Conservation (phyloP, 805 yeast genomes). For the Millerozyma miso region DNA sequence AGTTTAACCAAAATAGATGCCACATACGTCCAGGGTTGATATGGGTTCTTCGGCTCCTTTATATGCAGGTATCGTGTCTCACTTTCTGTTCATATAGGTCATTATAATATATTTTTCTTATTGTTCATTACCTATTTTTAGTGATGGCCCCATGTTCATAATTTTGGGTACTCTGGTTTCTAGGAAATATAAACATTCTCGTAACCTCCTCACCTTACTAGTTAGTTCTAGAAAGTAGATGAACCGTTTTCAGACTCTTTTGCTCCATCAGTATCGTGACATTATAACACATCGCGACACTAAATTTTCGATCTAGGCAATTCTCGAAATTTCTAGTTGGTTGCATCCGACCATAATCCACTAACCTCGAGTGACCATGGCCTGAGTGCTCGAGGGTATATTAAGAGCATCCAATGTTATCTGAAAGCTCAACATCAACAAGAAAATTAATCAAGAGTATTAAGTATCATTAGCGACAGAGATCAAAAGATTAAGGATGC, state of each 20-base stretch:
- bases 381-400: no score
- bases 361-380: background rate
- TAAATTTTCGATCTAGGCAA: background rate
- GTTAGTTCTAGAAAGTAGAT: background rate
- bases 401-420: no score
- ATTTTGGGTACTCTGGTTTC: no score
- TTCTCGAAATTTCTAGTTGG: background rate
- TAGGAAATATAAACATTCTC: no score
- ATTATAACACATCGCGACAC: background rate
- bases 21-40: constrained; percentile 48
- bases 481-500: background rate
- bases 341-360: background rate
- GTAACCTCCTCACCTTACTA: background rate
- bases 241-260: background rate
- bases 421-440: no score
- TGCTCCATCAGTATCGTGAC: background rate
- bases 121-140: no score
- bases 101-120: no score
- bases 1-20: constrained; percentile 86
- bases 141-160: no score
- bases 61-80: background rate
- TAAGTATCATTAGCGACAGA: background rate
- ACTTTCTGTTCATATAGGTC: no score
- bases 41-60: background rate
- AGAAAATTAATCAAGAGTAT: no score